phyloP scores from a whole-genome alignment of 2,329 filamentous ascomycete species.

The Penicillium sp. region DNA sequence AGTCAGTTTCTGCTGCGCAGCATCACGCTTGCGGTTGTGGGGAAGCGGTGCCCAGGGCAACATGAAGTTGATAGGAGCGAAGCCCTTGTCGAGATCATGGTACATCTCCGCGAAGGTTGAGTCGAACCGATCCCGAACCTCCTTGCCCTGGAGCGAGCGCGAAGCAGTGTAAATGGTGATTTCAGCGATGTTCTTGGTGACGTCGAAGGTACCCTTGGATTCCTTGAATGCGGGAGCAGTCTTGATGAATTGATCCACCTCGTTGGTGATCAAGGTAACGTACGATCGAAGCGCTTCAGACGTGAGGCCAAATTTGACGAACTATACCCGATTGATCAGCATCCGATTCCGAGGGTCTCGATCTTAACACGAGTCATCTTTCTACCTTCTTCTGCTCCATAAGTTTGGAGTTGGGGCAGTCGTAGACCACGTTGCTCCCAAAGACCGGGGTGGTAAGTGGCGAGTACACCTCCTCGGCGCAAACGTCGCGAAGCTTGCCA shows the following conservation, averaged over 20 bases:
- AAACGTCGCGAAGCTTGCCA: slow-evolving; percentile 82
- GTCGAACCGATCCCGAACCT: slow-evolving; percentile 75
- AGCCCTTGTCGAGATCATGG: slow-evolving; percentile 86
- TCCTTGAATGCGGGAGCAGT: slow-evolving; percentile 62
- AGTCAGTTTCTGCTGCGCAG: slow-evolving; percentile 73
- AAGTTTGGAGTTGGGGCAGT: slow-evolving; percentile 83
- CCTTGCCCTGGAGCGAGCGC: slow-evolving; percentile 75
- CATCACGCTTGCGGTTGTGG: slow-evolving; percentile 77
- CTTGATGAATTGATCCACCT: slow-evolving; percentile 70
- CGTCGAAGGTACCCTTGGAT: slow-evolving; percentile 62
- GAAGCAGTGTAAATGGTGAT: slow-evolving; percentile 88
- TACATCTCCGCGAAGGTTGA: slow-evolving; percentile 74
- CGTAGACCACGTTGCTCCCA: slow-evolving; percentile 81
- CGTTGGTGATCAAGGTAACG: slow-evolving; percentile 69
- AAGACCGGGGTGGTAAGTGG: slow-evolving; percentile 68
- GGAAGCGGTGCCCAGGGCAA: slow-evolving; percentile 82
- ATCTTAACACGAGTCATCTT: not conserved
- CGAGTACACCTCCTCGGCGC: slow-evolving; percentile 84
- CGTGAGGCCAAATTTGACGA: slow-evolving; percentile 61
- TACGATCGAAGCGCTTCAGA: slow-evolving; percentile 62
- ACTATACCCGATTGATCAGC: slow-evolving; percentile 32
- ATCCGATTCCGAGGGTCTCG: not conserved
- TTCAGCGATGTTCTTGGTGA: slow-evolving; percentile 72
- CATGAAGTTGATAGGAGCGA: slow-evolving; percentile 84
- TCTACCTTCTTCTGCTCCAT: slow-evolving; percentile 93